These are phyloP conservation scores for Toxicodendron radicans DNA, from an alignment of 345 rosid species.

Conservation along the genomic window DNA sequence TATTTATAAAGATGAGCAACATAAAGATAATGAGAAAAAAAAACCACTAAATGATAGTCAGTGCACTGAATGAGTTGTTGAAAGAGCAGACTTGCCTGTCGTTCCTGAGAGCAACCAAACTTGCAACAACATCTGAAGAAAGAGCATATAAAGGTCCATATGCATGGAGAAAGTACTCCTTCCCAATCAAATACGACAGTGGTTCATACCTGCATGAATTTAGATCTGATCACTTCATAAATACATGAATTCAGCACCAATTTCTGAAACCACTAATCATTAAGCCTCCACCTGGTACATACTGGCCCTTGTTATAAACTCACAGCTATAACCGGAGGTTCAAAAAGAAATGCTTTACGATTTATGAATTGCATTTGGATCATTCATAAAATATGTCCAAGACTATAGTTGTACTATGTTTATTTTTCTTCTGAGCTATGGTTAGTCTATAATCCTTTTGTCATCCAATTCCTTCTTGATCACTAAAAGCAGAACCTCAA, in stretches of 20 bases:
- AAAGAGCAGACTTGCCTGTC: slow-evolving; percentile 55
- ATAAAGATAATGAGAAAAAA: neutral
- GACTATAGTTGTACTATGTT: neutral
- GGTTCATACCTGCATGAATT: slow-evolving; percentile 82
- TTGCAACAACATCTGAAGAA: slow-evolving; percentile 80
- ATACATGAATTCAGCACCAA: neutral
- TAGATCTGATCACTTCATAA: slow-evolving; percentile 3
- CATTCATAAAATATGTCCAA: neutral
- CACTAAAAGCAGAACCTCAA: neutral
- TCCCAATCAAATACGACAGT: slow-evolving; percentile 67
- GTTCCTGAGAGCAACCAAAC: slow-evolving; percentile 74
- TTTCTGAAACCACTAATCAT: neutral
- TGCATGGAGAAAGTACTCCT: slow-evolving; percentile 89
- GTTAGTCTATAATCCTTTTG: neutral
- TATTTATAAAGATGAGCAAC: neutral
- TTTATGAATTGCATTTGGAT: neutral
- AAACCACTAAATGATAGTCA: neutral
- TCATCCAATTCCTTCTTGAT: neutral
- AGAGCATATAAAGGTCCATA: slow-evolving; percentile 95
- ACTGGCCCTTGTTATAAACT: neutral
- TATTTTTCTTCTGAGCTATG: neutral
- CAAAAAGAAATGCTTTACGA: neutral
- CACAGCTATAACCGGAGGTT: neutral
- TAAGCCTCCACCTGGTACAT: neutral
- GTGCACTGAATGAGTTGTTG: neutral